Conservation (phyloP, 2,329 filamentous ascomycete species). For the Drechslerella stenobrocha region DNA sequence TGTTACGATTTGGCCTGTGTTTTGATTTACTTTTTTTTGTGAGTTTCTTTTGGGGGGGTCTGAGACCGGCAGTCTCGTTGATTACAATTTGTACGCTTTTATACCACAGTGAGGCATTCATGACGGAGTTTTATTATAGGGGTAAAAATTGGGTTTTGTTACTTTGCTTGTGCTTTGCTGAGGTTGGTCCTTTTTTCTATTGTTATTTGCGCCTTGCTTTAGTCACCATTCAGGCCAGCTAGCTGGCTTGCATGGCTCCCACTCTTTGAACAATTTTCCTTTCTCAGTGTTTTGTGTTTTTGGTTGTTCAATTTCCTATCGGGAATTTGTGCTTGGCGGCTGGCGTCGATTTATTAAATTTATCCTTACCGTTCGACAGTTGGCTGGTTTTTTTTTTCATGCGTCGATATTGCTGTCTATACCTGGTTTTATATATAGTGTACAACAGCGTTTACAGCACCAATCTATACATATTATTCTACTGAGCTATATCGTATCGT, state of each 20-base stretch:
- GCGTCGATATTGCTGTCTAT: background rate
- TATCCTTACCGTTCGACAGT: conserved; percentile 13
- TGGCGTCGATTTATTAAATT: background rate
- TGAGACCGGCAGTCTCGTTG: background rate
- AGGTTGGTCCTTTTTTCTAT: conserved; percentile 8
- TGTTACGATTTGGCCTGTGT: background rate
- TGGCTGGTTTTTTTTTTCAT: conserved; percentile 5
- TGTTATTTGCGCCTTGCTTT: background rate
- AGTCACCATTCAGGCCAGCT: background rate
- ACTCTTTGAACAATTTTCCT: background rate
- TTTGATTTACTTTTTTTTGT: background rate
- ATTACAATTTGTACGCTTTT: background rate
- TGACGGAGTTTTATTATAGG: conserved; percentile 8
- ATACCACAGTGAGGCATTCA: conserved; percentile 7
- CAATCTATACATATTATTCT: conserved; percentile 1
- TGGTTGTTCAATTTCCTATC: background rate
- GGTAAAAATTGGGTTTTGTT: conserved; percentile 1
- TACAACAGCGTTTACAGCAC: conserved; percentile 32
- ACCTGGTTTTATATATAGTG: conserved; percentile 20
- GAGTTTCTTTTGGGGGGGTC: background rate
- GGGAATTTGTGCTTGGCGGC: too few species aligned
- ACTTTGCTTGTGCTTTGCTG: too few species aligned
- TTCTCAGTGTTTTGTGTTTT: background rate
- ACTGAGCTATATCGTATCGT: too few species aligned
- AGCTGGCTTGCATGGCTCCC: background rate